Evolutionary conservation across 495 filamentous ascomycete genomes (phyloP).

Genomic region (Aspergillus coremiiformis): DNA sequence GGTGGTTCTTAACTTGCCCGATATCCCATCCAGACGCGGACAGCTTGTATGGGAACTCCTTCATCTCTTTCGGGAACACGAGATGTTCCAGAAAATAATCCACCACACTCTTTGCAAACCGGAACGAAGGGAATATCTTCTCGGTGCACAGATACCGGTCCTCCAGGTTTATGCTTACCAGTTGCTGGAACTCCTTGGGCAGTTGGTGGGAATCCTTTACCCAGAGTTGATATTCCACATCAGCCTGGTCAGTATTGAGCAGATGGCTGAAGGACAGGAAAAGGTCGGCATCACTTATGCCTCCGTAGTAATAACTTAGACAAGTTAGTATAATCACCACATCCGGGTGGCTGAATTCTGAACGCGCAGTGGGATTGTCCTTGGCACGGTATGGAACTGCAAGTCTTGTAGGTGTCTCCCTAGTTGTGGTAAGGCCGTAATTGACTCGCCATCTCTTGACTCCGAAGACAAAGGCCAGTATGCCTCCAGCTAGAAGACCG

Average conservation of each 20-base stretch:
- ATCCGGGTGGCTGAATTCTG: slow-evolving; percentile 73
- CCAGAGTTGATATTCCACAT: slow-evolving; percentile 50
- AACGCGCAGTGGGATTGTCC: slow-evolving; percentile 51
- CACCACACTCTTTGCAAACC: slow-evolving; percentile 39
- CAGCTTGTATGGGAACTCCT: slow-evolving; percentile 54
- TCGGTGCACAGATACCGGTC: slow-evolving; percentile 36
- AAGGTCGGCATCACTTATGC: slow-evolving; percentile 49
- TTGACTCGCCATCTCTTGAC: slow-evolving; percentile 49
- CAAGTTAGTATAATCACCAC: slow-evolving; percentile 60
- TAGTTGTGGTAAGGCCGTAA: background rate
- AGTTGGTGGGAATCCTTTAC: slow-evolving; percentile 28
- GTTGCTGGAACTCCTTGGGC: too few species aligned
- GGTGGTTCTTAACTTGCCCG: slow-evolving; percentile 8
- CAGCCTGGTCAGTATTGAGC: slow-evolving; percentile 46
- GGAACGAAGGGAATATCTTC: slow-evolving; percentile 46
- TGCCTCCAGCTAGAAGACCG: slow-evolving; percentile 51
- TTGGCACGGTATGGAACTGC: slow-evolving; percentile 64
- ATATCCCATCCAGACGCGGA: slow-evolving; percentile 65
- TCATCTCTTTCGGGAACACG: slow-evolving; percentile 58
- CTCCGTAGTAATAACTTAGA: slow-evolving; percentile 62
- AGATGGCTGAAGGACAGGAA: slow-evolving; percentile 42
- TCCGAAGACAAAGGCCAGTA: slow-evolving; percentile 47
- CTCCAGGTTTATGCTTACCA: too few species aligned
- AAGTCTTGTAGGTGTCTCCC: background rate
- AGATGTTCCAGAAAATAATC: slow-evolving; percentile 53